Evolutionary conservation across 2,329 filamentous ascomycete genomes (phyloP).

Genomic region (Colletotrichum sp.): DNA sequence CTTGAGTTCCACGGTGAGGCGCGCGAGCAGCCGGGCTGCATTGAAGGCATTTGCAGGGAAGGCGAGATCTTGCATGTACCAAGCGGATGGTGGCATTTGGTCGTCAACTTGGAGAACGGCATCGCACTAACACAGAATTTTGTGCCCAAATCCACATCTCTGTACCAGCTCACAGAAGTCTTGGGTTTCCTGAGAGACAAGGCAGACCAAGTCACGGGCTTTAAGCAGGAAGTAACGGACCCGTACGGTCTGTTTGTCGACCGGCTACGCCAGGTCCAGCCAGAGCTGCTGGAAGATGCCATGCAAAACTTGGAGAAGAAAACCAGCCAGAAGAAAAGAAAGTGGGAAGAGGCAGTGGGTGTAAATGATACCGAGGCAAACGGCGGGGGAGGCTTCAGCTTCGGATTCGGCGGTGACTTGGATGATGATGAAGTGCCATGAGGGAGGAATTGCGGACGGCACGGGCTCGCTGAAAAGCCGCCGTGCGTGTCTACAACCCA

Average conservation of each 20-base stretch:
- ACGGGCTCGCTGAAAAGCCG: neutral
- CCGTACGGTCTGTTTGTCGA: slow-evolving; percentile 78
- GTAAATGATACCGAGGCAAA: slow-evolving; percentile 35
- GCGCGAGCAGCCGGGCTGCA: slow-evolving; percentile 73
- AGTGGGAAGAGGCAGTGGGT: slow-evolving; percentile 82
- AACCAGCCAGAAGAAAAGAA: slow-evolving; percentile 72
- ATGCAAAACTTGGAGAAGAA: slow-evolving; percentile 68
- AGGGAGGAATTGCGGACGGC: neutral
- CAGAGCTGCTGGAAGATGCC: slow-evolving; percentile 70
- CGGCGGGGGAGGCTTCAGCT: slow-evolving; percentile 51
- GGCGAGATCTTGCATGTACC: slow-evolving; percentile 94
- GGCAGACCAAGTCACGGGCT: slow-evolving; percentile 86
- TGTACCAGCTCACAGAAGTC: slow-evolving; percentile 71
- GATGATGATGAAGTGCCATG: slow-evolving; percentile 41
- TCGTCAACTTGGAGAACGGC: slow-evolving; percentile 83
- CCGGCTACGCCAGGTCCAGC: slow-evolving; percentile 65
- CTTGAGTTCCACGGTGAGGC: slow-evolving; percentile 88
- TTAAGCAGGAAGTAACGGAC: slow-evolving; percentile 71
- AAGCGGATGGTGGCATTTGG: slow-evolving; percentile 95
- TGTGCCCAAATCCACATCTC: slow-evolving; percentile 66
- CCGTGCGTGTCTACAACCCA: neutral
- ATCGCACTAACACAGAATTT: slow-evolving; percentile 97
- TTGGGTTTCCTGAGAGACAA: slow-evolving; percentile 83
- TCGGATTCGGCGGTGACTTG: slow-evolving; percentile 56
- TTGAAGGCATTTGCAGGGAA: slow-evolving; percentile 81